Conservation (phyloP, 768 basidiomycete genomes). For the Harrya chromipes region DNA sequence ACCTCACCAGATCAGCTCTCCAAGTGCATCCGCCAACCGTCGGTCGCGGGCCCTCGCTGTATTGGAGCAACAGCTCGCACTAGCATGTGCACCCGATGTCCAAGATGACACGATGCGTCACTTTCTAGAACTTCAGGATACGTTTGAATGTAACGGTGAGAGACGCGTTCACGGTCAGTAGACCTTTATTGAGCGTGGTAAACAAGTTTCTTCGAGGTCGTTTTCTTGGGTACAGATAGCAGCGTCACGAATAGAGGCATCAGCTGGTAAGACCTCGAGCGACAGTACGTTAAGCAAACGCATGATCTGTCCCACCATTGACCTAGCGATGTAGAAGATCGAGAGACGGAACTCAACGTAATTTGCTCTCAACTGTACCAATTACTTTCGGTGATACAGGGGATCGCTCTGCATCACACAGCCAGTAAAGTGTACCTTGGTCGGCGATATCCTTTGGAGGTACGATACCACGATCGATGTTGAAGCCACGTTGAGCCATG, state of each 20-base stretch:
- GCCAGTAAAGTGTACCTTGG: conserved; percentile 69
- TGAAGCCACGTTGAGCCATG: conserved; percentile 5
- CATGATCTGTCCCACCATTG: neutral
- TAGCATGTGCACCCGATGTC: conserved; percentile 43
- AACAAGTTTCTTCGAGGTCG: conserved; percentile 64
- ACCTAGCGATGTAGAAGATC: conserved; percentile 34
- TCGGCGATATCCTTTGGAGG: conserved; percentile 66
- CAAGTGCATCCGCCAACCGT: conserved; percentile 49
- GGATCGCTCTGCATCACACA: conserved; percentile 65
- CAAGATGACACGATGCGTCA: conserved; percentile 44
- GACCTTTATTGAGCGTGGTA: conserved; percentile 6
- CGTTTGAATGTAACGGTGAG: conserved; percentile 82
- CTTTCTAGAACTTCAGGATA: conserved; percentile 69
- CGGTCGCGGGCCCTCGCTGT: conserved; percentile 54
- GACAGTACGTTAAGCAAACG: conserved; percentile 36
- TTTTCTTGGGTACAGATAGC: conserved; percentile 58
- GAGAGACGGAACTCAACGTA: conserved; percentile 44
- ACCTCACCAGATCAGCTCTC: conserved; percentile 57
- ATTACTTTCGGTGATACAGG: conserved; percentile 71
- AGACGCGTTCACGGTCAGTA: conserved; percentile 1
- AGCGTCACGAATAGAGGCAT: conserved; percentile 47
- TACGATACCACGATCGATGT: conserved; percentile 20
- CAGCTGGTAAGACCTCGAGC: conserved; percentile 43
- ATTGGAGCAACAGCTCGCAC: conserved; percentile 54
- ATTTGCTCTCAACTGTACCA: conserved; percentile 54